Evolutionary conservation across 1,284 basidiomycete genomes (phyloP), one percentile per base, ranked within the genome.

Genomic region (Melampsora allii-populina): DNA sequence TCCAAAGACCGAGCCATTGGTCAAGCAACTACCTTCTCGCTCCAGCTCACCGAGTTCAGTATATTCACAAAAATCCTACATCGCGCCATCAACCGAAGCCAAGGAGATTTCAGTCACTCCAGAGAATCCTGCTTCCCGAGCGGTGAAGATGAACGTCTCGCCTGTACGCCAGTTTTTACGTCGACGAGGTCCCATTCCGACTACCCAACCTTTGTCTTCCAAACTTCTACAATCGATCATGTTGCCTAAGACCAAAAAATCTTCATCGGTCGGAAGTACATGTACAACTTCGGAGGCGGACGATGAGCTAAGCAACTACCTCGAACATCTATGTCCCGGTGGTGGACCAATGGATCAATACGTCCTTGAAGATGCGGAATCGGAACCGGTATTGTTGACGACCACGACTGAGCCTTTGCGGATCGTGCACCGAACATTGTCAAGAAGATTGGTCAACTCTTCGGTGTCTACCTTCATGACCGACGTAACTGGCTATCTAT

Each of bases 211-310:
- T 24, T 46, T 71, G 21, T 63, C 68, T 5, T 71, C 45, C 24
- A 59, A 45, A 19, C 24, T 71, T 12, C 50, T 71, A 3, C 68
- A 71, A 45, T 71, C 61, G 33, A 60, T 71, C 68, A 27, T 71
- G 19, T 60, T 59, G 17, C 12, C 42, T 42, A 42, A 42, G 42
- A 42, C 14, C 12, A 12, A 42, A 17, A 17, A 42, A 17, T 42
- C 42, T 14, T 17, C 12, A 42, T 42, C 42, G 5, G 14, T 5
- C 42, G 14, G 12, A 42, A 42, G 42, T 17, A 17, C 42, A 42
- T 42, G 42, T 42, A 42, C 42, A 42, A 17, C 14, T 14, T 42
- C 42, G 5, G 42, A 42, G 42, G 2, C 42, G 14, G 14, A 42
- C 42, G 42, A 14, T 42, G 42, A 42, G 14, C 14, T 42, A 4